Evolutionary conservation across 257 asterid genomes (phyloP), one percentile per base, ranked within the genome.

Genomic region (Galeopsis tetrahit): DNA sequence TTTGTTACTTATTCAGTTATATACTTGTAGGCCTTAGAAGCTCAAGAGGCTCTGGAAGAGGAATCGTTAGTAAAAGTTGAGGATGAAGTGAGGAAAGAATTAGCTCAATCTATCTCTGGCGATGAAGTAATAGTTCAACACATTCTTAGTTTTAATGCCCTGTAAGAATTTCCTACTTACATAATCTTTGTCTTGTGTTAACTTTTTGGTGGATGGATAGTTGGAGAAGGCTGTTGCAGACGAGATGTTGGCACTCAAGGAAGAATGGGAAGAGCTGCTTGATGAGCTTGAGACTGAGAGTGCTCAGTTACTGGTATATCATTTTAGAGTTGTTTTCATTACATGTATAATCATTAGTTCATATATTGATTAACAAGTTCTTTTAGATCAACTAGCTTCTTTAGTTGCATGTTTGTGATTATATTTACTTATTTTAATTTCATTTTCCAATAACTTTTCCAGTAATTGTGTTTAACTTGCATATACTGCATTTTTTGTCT

Each of bases 21-120:
- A 4, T 40, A 40, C 42, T 42, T 77, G 46, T 71, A 91, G 97
- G 96, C 97, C 61, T 93, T 93, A 0, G 93, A 89, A 75, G 97
- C 98, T 68, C 97, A 91, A 77, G 98, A 91, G 81, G 79, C 89
- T 0, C 82, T 91, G 11, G 98, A 94, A 85, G 96, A 89, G 74
- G 98, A 94, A 79, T 81, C 96, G 6, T 60, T 94, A 46, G 79
- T 82, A 14, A 78, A 85, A 76, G 92, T 94, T 43, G 89, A 86
- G 81, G 92, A 88, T 9, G 97, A 94, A 77, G 97, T 89, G 76
- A 85, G 89, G 79, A 85, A 86, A 63, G 97, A 94, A 79, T 76
- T 94, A 79, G 77, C 90, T 61, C 87, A 77, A 44, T 75, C 89
- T 44, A 84, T 89, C 67, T 73, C 73, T 14, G 89, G 89, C 43